Conservation (phyloP, 805 yeast genomes). For the Saturnispora sanitii region DNA sequence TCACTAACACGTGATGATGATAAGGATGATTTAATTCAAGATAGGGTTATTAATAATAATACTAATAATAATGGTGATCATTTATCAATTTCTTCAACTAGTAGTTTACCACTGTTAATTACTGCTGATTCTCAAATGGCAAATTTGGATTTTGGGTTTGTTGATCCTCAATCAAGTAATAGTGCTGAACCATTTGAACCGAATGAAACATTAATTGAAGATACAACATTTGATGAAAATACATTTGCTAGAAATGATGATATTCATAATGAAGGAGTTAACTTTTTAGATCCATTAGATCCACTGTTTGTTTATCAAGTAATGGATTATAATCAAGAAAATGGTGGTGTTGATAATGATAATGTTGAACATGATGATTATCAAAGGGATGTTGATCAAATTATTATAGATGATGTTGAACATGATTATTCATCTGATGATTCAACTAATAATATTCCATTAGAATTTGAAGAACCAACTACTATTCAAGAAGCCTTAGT, state of each 20-base stretch:
- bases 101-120: conserved; percentile 2
- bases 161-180: background rate
- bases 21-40: background rate
- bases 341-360: background rate
- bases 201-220: conserved; percentile 6
- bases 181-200: background rate
- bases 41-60: background rate
- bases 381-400: background rate
- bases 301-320: conserved; percentile 4
- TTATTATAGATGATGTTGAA: background rate
- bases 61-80: background rate
- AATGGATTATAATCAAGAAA: background rate
- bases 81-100: conserved; percentile 3
- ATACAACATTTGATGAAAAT: conserved; percentile 5
- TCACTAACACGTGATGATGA: background rate
- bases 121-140: background rate
- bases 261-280: background rate
- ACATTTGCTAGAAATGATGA: background rate
- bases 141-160: conserved; percentile 1
- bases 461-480: background rate
- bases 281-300: background rate
- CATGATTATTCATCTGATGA: too few species aligned
- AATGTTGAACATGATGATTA: background rate
- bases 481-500: background rate
- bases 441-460: background rate